Base-by-base conservation (phyloP, 768 basidiomycete species). In the Erythrobasidium yunnanense region DNA sequence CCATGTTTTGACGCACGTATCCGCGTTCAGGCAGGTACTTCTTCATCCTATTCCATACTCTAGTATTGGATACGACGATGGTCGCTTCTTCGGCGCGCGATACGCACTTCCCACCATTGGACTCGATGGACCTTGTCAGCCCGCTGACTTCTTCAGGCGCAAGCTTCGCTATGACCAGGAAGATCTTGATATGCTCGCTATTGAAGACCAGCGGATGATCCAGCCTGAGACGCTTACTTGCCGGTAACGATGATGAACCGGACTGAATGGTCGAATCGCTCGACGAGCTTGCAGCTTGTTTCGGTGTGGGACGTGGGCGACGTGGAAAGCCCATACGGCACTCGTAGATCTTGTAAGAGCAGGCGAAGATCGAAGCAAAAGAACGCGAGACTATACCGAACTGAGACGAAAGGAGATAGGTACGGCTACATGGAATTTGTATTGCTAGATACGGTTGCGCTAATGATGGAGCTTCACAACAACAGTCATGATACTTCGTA, bases 241-340 rank as follows among this genome's bases (percentile, higher is more conserved):
- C 32, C 56, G 56, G 56, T 8, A 22, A 25, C 29, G 38, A 35
- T n/a, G 13, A 45, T 6, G 32, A 25, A 4, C 25, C 34, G 30
- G 56, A 58, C 29, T 58, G 56, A n/a, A 30, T 42, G 17, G 56
- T 46, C 4, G 56, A 58, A 6, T 34, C 34, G 45, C 56, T 58
- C 11, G 38, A 45, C 18, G 56, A 58, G 56, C 22, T 25, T n/a
- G 38, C 38, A 11, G 11, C n/a, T 27, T 58, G 56, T 8, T 34
- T n/a, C 7, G 56, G 56, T 5, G 20, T 22, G 22, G 56, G 22
- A 27, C 56, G 35, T 11, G 56, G 56, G 17, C 56, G 56, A 20
- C 56, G 56, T 42, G 56, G 56, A 27, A 58, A 58, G 56, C 56
- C 45, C 56, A 58, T 57, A n/a, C 11, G 11, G 38, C n/a, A n/a